Base-by-base conservation (phyloP, 208 protist genomes). In the Leishmania lainsoni region DNA sequence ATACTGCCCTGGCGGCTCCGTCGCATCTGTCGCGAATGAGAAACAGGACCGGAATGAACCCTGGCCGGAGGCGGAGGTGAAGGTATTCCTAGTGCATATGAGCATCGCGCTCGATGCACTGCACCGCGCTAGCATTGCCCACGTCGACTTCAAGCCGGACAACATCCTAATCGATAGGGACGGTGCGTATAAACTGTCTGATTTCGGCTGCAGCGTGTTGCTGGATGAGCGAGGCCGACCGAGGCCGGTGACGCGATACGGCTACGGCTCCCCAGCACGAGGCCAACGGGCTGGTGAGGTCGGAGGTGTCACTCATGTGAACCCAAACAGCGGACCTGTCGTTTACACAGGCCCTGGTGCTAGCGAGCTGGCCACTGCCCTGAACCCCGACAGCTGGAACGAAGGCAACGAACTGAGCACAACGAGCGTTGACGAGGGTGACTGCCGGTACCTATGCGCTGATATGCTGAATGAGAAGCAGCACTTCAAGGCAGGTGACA, bases 131-230 rank as follows among this genome's bases (percentile, higher is more conserved):
- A 87, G 91, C 84, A 96, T 99, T 78, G 93, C 90, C 8, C 97
- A 99, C 86, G 81, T 98, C 22, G 97, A 99, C 89, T 92, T 99
- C 74, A 98, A 98, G 82, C 94, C 95, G 17, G 97, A 98, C 73
- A 99, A 99, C 82, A 83, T 98, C 1, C 83, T 99, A 17, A 84
- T 98, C 61, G 95, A 98, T 73, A 87, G 79, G 14, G 58, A 86
- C 32, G 93, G 90, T 2, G 79, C 81, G 51, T 94, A 98, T 84
- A 97, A 95, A 79, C 89, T 99, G 42, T 92, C 89, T 22, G 97
- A 99, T 82, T 98, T 99, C 85, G 97, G 97, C 26, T 95, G 97
- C 76, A 97, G 95, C 76, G 89, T 95, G 2, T 26, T 86, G 48
- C 79, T 97, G 5, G 93, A 92, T 78, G 87, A 91, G 16, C 75